These are phyloP conservation scores for Centaurea solstitialis DNA, from an alignment of 129 eudicot species.

Conservation along the genomic window DNA sequence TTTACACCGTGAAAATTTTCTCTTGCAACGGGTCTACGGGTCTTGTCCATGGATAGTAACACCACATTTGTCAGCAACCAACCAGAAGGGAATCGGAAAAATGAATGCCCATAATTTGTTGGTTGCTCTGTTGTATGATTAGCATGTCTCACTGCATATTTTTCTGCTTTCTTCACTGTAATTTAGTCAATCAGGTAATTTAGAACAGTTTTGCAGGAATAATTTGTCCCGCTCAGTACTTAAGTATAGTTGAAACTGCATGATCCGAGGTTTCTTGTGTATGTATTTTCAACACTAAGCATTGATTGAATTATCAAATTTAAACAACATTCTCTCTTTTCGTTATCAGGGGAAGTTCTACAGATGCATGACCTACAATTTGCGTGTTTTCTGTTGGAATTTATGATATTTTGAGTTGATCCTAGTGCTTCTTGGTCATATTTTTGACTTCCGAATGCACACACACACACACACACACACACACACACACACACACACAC, in stretches of 20 bases:
- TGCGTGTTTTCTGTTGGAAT: not conserved
- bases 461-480: no score
- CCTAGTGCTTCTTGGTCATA: not conserved
- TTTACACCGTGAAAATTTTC: not conserved
- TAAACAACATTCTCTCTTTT: conserved; percentile 37
- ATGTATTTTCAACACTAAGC: conserved; percentile 48
- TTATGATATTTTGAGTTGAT: not conserved
- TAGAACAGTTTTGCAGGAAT: conserved; percentile 88
- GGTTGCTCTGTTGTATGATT: conserved; percentile 84
- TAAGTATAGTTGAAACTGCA: conserved; percentile 55
- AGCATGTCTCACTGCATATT: conserved; percentile 44
- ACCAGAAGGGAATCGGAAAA: conserved; percentile 40
- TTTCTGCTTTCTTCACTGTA: conserved; percentile 49
- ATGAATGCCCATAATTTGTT: conserved; percentile 38
- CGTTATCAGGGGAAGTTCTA: not conserved
- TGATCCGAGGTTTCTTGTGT: conserved; percentile 60
- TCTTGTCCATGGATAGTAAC: conserved; percentile 25
- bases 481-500: not conserved
- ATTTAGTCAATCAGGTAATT: conserved; percentile 53
- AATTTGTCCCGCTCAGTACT: conserved; percentile 60
- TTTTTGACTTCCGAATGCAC: not conserved
- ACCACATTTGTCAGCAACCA: conserved; percentile 48
- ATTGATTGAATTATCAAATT: conserved; percentile 46
- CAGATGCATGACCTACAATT: not conserved
- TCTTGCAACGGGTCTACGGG: conserved; percentile 21